Percentiles rank a stretch among this genome's conserved stretches.
These are phyloP conservation scores for Mycena indigotica DNA, from an alignment of 768 basidiomycete species.

Conservation along the genomic window DNA sequence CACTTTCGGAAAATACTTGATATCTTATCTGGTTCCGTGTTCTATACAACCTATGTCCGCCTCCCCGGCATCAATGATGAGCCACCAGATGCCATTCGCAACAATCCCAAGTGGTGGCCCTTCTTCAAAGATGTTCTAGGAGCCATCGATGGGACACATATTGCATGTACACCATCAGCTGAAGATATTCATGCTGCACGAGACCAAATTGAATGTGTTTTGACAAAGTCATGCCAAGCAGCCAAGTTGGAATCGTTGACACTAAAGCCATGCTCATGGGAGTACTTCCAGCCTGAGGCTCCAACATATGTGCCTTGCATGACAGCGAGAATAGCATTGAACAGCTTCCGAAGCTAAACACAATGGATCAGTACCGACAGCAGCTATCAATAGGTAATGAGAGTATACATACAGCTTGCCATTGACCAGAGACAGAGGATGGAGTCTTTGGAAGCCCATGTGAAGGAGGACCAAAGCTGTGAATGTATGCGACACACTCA, in stretches of 20 bases:
- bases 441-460: not conserved
- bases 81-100: too few species aligned
- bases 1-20: too few species aligned
- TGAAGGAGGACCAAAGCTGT: not conserved
- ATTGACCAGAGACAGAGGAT: not conserved
- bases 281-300: not conserved
- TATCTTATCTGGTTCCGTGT: too few species aligned
- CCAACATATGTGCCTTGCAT: not conserved
- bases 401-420: not conserved
- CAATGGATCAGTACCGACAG: not conserved
- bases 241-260: slow-evolving; percentile 2
- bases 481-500: not conserved
- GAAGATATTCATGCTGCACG: too few species aligned
- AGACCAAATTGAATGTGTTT: slow-evolving; percentile 4
- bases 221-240: slow-evolving; percentile 5
- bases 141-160: too few species aligned
- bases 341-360: not conserved
- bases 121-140: too few species aligned
- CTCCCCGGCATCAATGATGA: too few species aligned
- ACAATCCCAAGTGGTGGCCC: too few species aligned
- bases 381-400: not conserved
- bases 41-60: too few species aligned
- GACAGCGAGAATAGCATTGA: not conserved
- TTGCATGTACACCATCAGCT: too few species aligned
- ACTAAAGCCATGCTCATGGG: slow-evolving; percentile 7